Conservation (phyloP, 1,284 basidiomycete species). For the Macrocybe sp. region DNA sequence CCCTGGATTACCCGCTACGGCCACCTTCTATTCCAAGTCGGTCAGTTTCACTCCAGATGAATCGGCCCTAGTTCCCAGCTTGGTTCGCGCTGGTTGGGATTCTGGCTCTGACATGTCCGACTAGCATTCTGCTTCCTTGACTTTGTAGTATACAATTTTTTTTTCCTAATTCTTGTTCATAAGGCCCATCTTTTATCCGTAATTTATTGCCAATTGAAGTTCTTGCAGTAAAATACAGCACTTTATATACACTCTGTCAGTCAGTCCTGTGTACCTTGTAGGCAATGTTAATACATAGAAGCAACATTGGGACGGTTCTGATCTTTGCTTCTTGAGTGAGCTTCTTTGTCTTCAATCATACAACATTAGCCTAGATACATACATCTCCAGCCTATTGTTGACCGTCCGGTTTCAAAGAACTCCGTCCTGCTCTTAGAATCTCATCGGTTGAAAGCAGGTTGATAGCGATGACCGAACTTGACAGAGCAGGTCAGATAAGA, state of each 20-base stretch:
- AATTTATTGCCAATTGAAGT: no score
- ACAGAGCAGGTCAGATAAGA: constrained; percentile 10
- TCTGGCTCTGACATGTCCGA: no score
- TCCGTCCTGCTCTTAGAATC: constrained; percentile 90
- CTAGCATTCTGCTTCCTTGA: not conserved
- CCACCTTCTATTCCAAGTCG: constrained; percentile 32
- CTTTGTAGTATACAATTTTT: not conserved
- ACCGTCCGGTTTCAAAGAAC: constrained; percentile 80
- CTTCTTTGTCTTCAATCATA: no score
- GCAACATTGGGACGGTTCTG: no score
- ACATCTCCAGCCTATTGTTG: constrained; percentile 38
- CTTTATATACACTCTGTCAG: no score
- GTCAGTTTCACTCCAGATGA: constrained; percentile 32
- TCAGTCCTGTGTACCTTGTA: no score
- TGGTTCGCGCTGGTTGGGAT: constrained; percentile 52
- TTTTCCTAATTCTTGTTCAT: no score
- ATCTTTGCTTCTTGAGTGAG: no score
- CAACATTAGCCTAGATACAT: not conserved
- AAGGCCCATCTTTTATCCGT: no score
- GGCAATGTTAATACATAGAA: no score
- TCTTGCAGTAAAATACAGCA: no score
- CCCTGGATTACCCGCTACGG: constrained; percentile 21
- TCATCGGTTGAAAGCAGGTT: constrained; percentile 96
- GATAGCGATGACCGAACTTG: constrained; percentile 94
- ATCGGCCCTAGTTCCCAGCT: constrained; percentile 36